Conservation (phyloP, 1,284 basidiomycete species). For the Puccinia hordei region DNA sequence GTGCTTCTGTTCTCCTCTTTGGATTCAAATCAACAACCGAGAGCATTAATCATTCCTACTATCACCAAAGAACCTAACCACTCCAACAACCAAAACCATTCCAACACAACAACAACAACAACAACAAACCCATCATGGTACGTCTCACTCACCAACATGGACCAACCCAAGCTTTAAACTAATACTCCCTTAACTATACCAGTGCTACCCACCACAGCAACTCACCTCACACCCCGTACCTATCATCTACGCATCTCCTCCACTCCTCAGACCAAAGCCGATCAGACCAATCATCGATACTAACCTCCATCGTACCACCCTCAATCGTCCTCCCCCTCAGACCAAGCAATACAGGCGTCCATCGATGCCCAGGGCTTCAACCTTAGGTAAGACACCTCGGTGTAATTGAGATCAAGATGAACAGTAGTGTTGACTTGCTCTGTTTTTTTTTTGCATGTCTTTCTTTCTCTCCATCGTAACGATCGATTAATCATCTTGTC, state of each 20-base stretch:
- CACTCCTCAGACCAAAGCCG: slow-evolving; percentile 13
- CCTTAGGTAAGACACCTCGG: neutral
- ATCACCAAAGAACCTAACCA: no score
- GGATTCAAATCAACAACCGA: no score
- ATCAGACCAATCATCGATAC: slow-evolving; percentile 15
- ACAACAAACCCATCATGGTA: neutral
- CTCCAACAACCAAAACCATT: no score
- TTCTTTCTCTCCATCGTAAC: neutral
- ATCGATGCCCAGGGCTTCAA: neutral
- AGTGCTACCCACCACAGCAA: neutral
- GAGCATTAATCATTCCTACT: no score
- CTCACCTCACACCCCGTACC: neutral
- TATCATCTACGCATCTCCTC: neutral
- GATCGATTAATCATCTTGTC: neutral
- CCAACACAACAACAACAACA: no score
- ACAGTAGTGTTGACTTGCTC: neutral
- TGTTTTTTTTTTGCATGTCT: no score
- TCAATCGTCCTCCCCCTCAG: neutral
- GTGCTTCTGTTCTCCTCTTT: no score
- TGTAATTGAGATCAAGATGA: neutral
- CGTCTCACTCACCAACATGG: no score
- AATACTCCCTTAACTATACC: neutral
- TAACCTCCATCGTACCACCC: neutral
- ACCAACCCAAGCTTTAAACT: neutral
- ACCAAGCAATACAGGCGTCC: neutral